These are phyloP conservation scores for Nicotiana rustica DNA, from an alignment of 305 asterid genomes.

Conservation along the genomic window DNA sequence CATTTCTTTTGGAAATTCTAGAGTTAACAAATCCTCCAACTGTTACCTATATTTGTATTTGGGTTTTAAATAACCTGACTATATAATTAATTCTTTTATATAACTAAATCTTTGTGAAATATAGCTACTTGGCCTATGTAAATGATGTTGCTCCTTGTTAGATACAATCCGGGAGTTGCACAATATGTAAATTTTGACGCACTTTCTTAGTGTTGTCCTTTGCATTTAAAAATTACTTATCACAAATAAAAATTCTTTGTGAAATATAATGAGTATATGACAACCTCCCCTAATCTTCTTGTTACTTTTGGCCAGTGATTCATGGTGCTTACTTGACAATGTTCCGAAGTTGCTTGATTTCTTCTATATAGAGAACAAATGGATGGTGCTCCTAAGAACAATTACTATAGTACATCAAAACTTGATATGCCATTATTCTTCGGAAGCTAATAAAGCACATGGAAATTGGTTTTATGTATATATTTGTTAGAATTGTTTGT, in stretches of 20 bases:
- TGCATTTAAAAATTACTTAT: too few relatives aligned
- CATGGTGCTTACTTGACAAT: neutral
- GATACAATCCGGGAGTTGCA: too few relatives aligned
- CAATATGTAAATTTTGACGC: too few relatives aligned
- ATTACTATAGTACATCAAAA: constrained; percentile 6
- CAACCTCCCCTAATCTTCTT: constrained; percentile 14
- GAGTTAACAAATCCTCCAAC: neutral
- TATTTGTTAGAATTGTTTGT: constrained; percentile 7
- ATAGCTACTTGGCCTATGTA: too few relatives aligned
- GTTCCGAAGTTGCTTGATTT: neutral
- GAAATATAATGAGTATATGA: constrained; percentile 4
- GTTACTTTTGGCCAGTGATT: neutral
- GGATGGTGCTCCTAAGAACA: neutral
- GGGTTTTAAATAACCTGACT: constrained; percentile 11
- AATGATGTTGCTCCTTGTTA: too few relatives aligned
- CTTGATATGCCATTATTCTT: constrained; percentile 27
- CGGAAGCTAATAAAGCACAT: constrained; percentile 25
- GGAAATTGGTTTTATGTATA: neutral
- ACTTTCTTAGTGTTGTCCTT: too few relatives aligned
- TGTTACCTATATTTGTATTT: neutral
- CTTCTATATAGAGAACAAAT: neutral
- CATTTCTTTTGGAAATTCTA: constrained; percentile 18
- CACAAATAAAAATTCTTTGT: neutral
- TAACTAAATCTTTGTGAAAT: constrained; percentile 6
- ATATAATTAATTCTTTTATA: neutral